Conservation (phyloP, 306 rosid species). For the Delonix regia region DNA sequence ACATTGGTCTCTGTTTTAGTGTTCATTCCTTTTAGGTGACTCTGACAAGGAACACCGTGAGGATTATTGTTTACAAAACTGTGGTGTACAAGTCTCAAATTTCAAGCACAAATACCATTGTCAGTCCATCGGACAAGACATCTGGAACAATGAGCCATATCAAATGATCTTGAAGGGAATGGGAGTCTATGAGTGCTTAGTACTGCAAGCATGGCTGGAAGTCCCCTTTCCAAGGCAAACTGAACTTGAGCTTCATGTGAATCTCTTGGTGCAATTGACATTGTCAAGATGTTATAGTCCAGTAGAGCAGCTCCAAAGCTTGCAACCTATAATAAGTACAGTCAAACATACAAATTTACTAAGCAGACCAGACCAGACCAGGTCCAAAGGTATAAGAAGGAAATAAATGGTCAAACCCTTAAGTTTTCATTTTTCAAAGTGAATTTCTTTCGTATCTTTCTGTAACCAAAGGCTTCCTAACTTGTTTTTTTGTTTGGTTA, state of each 20-base stretch:
- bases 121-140: conserved; percentile 41
- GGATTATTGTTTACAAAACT: not conserved
- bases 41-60: not conserved
- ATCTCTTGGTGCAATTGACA: conserved; percentile 47
- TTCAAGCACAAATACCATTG: conserved; percentile 32
- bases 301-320: conserved; percentile 39
- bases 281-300: conserved; percentile 33
- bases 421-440: too few species aligned
- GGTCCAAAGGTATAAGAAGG: not conserved
- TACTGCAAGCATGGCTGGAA: conserved; percentile 43
- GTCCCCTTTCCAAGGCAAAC: conserved; percentile 45
- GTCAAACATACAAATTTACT: not conserved
- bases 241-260: conserved; percentile 43
- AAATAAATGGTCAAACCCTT: too few species aligned
- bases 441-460: too few species aligned
- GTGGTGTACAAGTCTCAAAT: not conserved
- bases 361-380: not conserved
- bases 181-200: conserved; percentile 36
- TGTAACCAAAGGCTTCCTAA: too few species aligned
- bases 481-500: too few species aligned
- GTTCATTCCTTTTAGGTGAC: too few species aligned
- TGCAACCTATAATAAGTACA: conserved; percentile 33
- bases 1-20: too few species aligned
- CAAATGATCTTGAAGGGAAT: conserved; percentile 42
- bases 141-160: conserved; percentile 47